Evolutionary conservation across 345 rosid species (phyloP).

Genomic region (Chamaenerion angustifolium): DNA sequence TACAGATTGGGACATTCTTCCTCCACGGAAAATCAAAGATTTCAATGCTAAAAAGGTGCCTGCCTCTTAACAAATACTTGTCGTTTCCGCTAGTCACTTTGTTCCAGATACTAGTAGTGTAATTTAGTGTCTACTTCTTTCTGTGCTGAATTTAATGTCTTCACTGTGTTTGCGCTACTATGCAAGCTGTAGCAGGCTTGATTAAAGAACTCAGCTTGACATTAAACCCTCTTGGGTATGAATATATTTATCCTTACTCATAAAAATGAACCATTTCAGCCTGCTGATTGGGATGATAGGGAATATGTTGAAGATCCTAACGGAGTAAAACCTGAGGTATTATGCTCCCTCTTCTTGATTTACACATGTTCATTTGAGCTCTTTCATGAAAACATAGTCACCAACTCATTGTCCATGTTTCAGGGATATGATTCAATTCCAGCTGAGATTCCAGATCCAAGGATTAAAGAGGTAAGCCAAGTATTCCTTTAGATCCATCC

Average conservation of each 20-base stretch:
- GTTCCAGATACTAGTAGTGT: no score
- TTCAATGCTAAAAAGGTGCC: slow-evolving; percentile 69
- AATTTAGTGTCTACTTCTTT: no score
- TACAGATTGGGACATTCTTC: slow-evolving; percentile 91
- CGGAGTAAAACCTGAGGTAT: slow-evolving; percentile 74
- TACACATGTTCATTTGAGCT: neutral
- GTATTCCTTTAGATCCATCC: neutral
- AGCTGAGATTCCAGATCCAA: slow-evolving; percentile 49
- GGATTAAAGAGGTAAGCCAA: slow-evolving; percentile 40
- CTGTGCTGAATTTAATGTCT: no score
- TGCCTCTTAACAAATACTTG: no score
- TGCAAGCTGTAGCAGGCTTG: no score
- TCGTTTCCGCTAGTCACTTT: no score
- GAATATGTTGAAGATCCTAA: slow-evolving; percentile 81
- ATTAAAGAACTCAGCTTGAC: no score
- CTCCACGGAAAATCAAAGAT: slow-evolving; percentile 68
- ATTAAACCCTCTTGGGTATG: no score
- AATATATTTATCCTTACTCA: no score
- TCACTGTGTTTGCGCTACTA: no score
- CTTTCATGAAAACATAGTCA: slow-evolving; percentile 4
- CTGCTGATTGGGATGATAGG: slow-evolving; percentile 84
- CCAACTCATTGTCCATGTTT: slow-evolving; percentile 7
- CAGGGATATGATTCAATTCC: slow-evolving; percentile 58
- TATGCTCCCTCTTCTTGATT: neutral
- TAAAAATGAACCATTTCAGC: slow-evolving; percentile 24